Evolutionary conservation across 2,329 filamentous ascomycete genomes (phyloP), one percentile per base, ranked within the genome.

Genomic region (Colletotrichum eleusines): DNA sequence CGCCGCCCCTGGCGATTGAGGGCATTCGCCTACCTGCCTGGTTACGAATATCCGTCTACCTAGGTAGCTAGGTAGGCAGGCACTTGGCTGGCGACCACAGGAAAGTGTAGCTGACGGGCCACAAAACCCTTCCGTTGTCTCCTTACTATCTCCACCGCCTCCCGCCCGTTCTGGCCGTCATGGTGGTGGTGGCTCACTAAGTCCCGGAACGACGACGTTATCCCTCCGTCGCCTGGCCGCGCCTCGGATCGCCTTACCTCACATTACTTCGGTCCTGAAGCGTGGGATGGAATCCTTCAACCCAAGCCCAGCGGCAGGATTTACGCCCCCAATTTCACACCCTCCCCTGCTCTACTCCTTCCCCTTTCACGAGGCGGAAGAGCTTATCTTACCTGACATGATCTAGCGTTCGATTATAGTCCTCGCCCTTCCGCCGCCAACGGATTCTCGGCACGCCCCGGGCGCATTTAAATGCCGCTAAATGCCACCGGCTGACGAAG

Each of bases 391-490:
- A 18, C 44, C 44, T 38, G 44, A 50, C 58, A 61, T 12, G 31
- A 23, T 42, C 7, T 38, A 26, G 31, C 58, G 18, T 38, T 33
- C n/a, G 58, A 61, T 61, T 33, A 3, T 38, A 28, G 42, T 20
- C 44, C 54, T 35, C 14, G n/a, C 3, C 28, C 35, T 35, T 38
- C 40, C 42, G 23, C 63, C n/a, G 33, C 51, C 50, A 23, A 42
- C 20, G 48, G 31, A 38, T 23, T 33, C 26, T 28, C 53, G 58
- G 62, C 58, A 53, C 23, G 20, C 38, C 50, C 53, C 40, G 35
- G 46, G 46, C 35, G 35, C 59, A 59, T 40, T 31, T 20, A 54
- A 63, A 63, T 58, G 53, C 63, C 38, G 55, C 68, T 59, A 68
- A 53, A n/a, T n/a, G 26, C 44, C 46, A 59, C 58, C 50, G 42